Evolutionary conservation across 129 eudicot species (phyloP), one percentile per base, ranked within the genome.

Genomic region (Logfia minima): DNA sequence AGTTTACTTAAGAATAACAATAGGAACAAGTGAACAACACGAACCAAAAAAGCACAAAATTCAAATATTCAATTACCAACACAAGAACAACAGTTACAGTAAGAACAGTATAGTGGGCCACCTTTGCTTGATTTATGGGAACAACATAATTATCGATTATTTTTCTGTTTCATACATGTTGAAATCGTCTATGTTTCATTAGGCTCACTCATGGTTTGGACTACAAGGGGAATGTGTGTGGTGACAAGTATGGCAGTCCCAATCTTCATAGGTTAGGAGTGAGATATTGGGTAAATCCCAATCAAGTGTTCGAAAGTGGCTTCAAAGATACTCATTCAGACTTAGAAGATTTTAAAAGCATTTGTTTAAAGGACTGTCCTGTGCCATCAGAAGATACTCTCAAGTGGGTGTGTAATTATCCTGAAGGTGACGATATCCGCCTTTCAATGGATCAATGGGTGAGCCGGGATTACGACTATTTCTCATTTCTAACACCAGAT

Each of bases 201-300:
- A 94, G 98, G 91, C 86, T 94, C 70, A 85, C 68, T 48, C 89
- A 84, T 80, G 97, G 97, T 51, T 77, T 94, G 78, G 99, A 94
- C 80, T 94, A 94, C 85, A 89, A 91, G 70, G 99, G 99, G 11
- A 89, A 91, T 80, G 85, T 94, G n/a, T 94, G 99, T 60, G 99
- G 99, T 18, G 96, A 89, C 76, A 89, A 78, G 74, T 90, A 89
- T 67, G 97, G 86, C 14, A 80, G 85, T 67, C 97, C 86, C 0
- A 81, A 85, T 73, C 97, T 94, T 66, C 88, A 83, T 74, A 87
- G 90, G 73, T 78, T 94, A 88, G 92, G 91, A 75, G 86, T 94
- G 58, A 87, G 89, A 75, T 94, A 94, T 77, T 94, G 96, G 96
- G 75, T 89, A 45, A 94, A 94, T 70, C 97, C 99, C 8, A 89